phyloP scores from a whole-genome alignment of 352 stramenopile genomes.

The Globisporangium abappressorium region DNA sequence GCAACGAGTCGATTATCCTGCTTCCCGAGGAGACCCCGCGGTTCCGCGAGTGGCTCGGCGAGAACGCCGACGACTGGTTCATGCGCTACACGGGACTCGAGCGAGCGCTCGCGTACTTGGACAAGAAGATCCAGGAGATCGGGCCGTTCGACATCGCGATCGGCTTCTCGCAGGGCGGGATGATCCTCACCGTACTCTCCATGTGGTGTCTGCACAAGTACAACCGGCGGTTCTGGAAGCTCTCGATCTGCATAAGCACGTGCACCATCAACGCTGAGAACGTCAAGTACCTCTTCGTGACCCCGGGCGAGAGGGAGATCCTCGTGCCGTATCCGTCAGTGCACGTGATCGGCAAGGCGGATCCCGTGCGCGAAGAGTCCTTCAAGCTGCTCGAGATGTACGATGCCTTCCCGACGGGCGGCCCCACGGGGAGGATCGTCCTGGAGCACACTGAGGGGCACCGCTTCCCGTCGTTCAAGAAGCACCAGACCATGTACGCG shows the following conservation, averaged over 20 bases:
- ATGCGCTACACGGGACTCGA: conserved; percentile 44
- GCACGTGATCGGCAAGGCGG: conserved; percentile 59
- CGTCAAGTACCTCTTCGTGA: conserved; percentile 39
- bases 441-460: conserved; percentile 45
- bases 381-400: conserved; percentile 43
- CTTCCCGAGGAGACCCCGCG: conserved; percentile 15
- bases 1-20: conserved; percentile 20
- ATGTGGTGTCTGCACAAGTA: conserved; percentile 39
- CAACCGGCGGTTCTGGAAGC: conserved; percentile 40
- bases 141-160: conserved; percentile 60
- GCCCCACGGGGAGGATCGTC: conserved; percentile 29
- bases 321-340: conserved; percentile 57
- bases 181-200: conserved; percentile 42
- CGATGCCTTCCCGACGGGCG: conserved; percentile 22
- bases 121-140: conserved; percentile 37
- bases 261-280: conserved; percentile 24
- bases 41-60: neutral
- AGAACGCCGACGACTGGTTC: conserved; percentile 31
- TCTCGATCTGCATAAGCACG: conserved; percentile 44
- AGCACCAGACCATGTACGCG: conserved; percentile 29
- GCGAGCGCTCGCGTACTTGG: conserved; percentile 37
- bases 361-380: conserved; percentile 38
- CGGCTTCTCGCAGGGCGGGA: conserved; percentile 66
- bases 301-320: conserved; percentile 22
- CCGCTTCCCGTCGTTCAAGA: conserved; percentile 32